Evolutionary conservation across 352 stramenopile genomes (phyloP).

Genomic region (Globisporangium polare): DNA sequence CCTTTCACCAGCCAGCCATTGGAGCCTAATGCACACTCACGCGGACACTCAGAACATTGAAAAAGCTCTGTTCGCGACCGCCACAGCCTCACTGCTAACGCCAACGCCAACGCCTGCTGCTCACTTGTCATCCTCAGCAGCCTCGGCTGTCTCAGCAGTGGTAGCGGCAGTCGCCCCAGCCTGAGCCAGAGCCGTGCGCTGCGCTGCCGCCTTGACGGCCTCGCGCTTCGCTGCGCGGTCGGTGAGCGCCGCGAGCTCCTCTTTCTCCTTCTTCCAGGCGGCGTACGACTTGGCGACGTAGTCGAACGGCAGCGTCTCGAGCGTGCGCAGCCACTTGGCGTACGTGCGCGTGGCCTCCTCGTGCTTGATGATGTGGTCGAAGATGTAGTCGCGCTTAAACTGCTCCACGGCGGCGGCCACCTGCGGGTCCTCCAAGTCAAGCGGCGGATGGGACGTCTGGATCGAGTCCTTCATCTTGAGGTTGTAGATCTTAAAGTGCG

Average conservation of each 20-base stretch:
- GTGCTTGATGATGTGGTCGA: constrained; percentile 81
- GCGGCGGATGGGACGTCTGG: constrained; percentile 58
- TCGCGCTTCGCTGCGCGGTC: constrained; percentile 39
- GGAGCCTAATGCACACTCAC: no score
- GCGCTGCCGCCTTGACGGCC: constrained; percentile 23
- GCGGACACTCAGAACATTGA: neutral
- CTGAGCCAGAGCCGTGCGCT: constrained; percentile 11
- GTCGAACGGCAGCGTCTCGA: constrained; percentile 66
- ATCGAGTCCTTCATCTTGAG: constrained; percentile 65
- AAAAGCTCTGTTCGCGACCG: neutral
- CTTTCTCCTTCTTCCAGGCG: constrained; percentile 78
- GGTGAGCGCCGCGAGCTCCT: constrained; percentile 40
- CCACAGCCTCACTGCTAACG: no score
- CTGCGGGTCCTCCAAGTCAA: constrained; percentile 53
- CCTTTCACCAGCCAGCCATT: neutral
- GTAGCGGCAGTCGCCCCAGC: neutral
- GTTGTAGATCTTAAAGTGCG: constrained; percentile 88
- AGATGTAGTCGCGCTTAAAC: constrained; percentile 80
- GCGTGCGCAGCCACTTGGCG: constrained; percentile 72
- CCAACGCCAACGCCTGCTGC: neutral
- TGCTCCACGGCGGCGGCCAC: constrained; percentile 55
- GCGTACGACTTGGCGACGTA: constrained; percentile 56
- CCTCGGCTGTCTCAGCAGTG: neutral
- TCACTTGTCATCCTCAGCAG: neutral
- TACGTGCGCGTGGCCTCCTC: constrained; percentile 74